Evolutionary conservation across 192 early-diverging fungal species (phyloP).

Genomic region (Gryganskiella cystojenkinii): DNA sequence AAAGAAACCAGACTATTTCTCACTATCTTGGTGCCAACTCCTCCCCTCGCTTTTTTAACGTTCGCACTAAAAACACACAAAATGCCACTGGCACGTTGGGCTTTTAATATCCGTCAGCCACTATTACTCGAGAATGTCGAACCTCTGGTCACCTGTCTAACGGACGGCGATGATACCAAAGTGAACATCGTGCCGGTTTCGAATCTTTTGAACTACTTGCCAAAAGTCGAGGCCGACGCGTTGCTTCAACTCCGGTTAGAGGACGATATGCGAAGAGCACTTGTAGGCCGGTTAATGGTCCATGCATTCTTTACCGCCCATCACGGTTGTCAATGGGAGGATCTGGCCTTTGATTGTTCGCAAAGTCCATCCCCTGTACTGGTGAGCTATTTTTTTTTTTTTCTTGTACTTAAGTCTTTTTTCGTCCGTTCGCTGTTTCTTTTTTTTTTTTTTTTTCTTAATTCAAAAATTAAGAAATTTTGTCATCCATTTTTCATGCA

Average conservation of each 20-base stretch:
- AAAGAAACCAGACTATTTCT: no score
- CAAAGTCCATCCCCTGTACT: slow-evolving; percentile 18
- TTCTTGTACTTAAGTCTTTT: no score
- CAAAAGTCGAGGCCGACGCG: slow-evolving; percentile 24
- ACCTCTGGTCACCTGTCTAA: slow-evolving; percentile 33
- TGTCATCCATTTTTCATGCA: neutral
- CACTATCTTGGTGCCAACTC: no score
- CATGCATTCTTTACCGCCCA: slow-evolving; percentile 42
- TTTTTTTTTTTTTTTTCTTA: neutral
- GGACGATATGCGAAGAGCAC: slow-evolving; percentile 40
- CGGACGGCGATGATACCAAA: slow-evolving; percentile 13
- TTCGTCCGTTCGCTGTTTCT: no score
- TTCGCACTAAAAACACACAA: no score
- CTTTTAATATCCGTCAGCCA: slow-evolving; percentile 48
- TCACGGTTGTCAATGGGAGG: slow-evolving; percentile 40
- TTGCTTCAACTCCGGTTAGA: slow-evolving; percentile 26
- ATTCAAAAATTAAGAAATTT: neutral
- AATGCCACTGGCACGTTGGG: slow-evolving; percentile 47
- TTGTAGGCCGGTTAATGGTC: slow-evolving; percentile 38
- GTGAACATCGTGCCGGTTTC: slow-evolving; percentile 38
- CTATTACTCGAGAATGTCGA: slow-evolving; percentile 44
- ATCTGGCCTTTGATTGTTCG: slow-evolving; percentile 27
- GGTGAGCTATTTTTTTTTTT: slow-evolving; percentile 12
- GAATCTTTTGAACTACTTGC: slow-evolving; percentile 43
- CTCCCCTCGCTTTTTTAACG: no score